Evolutionary conservation across 2,329 filamentous ascomycete species (phyloP).

Genomic region (Fusarium chaquense): DNA sequence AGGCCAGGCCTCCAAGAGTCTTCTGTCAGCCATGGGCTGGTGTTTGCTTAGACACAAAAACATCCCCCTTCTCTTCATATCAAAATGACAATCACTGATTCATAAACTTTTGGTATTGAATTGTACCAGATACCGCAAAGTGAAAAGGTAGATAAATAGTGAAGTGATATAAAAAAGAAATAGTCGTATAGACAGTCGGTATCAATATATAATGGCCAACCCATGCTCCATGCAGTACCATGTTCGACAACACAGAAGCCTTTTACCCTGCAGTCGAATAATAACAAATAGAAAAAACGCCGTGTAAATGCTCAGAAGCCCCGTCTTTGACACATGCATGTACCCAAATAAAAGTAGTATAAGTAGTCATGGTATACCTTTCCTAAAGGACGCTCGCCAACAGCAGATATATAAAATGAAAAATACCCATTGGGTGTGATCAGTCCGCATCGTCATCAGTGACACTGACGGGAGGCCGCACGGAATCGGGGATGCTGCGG

Average conservation of each 20-base stretch:
- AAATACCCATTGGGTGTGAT: conserved; percentile 23
- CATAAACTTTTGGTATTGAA: background rate
- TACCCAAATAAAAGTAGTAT: conserved; percentile 32
- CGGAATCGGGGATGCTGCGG: conserved; percentile 64
- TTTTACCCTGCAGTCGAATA: conserved; percentile 39
- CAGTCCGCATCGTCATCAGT: conserved; percentile 65
- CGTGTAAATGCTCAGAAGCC: conserved; percentile 50
- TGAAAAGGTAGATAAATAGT: background rate
- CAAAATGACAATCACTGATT: background rate
- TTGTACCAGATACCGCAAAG: background rate
- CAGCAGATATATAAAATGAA: conserved; percentile 32
- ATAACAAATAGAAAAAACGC: conserved; percentile 40
- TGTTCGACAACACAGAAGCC: conserved; percentile 31
- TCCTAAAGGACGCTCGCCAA: conserved; percentile 28
- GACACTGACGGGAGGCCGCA: conserved; percentile 62
- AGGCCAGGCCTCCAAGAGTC: conserved; percentile 7
- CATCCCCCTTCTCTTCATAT: conserved; percentile 10
- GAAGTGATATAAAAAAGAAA: conserved; percentile 23
- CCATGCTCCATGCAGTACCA: conserved; percentile 40
- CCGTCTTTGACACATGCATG: conserved; percentile 43
- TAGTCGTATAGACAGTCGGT: conserved; percentile 43
- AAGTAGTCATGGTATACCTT: conserved; percentile 28
- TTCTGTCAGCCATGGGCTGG: conserved; percentile 25
- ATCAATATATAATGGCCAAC: conserved; percentile 38
- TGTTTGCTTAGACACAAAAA: conserved; percentile 16